Evolutionary conservation across 805 yeast genomes (phyloP), one percentile per base, ranked within the genome.

Genomic region (Candida insectorum): DNA sequence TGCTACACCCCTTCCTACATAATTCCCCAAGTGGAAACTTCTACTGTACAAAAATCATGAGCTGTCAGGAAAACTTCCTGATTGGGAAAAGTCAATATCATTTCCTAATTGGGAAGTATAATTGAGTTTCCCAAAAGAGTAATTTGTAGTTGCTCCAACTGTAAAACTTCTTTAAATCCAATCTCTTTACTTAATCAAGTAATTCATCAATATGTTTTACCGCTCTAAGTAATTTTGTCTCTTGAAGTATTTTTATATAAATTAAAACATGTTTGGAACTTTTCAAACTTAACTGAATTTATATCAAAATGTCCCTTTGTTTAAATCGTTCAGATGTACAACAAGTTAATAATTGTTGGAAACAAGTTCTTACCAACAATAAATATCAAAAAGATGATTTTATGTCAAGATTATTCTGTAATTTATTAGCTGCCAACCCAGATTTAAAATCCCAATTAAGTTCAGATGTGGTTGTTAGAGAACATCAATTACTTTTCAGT

Each of bases 401-500:
- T 31, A 49, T 53, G 10, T 40, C 54, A n/a, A 48, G 54, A 29
- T 45, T 65, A 31, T 65, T 55, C 37, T 39, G 54, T 24, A 59
- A 62, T 36, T 54, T 66, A 39, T 36, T 64, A n/a, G 53, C 51
- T 5, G 49, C 58, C 14, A 57, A 60, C 40, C 46, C 59, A 0
- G 37, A 49, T 3, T 42, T 63, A 16, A 54, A 47, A 28, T 27
- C 37, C 12, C 54, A 60, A 30, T 32, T 39, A 18, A 37, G 50
- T 23, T 48, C 48, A 6, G 48, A 41, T 11, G 41, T 39, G n/a
- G 38, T 55, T 15, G 35, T 51, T 8, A 33, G 46, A 19, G 52
- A 57, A 33, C 71, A 66, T 27, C 42, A 61, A n/a, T 28, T 34
- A n/a, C 46, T 62, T 13, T 58, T 66, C 41, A 54, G 56, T 9